Conservation (phyloP, 176 grass and related monocot species). For the Carex cristatella region DNA sequence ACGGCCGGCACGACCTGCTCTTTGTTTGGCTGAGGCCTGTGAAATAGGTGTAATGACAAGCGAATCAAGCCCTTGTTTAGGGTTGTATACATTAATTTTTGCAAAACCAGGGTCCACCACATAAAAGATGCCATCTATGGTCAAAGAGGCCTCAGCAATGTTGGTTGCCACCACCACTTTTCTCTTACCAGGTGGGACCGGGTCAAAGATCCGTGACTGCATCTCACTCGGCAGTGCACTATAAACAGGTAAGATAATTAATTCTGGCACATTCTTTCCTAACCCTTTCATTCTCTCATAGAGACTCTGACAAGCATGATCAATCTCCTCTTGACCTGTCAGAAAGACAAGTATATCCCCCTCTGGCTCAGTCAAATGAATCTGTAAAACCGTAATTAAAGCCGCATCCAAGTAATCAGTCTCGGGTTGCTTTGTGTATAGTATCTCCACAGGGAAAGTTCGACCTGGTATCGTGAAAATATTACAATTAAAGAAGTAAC, state of each 20-base stretch:
- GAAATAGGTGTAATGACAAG: conserved; percentile 93
- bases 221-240: conserved; percentile 96
- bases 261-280: conserved; percentile 81
- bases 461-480: conserved; percentile 97
- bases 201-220: conserved; percentile 93
- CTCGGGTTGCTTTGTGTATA: conserved; percentile 87
- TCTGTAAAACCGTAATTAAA: conserved; percentile 82
- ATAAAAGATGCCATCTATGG: conserved; percentile 95
- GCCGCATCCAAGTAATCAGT: conserved; percentile 90
- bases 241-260: conserved; percentile 92
- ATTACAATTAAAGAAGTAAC: conserved; percentile 94
- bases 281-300: conserved; percentile 94
- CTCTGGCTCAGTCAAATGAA: conserved; percentile 90
- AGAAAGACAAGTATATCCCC: conserved; percentile 89
- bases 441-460: conserved; percentile 93
- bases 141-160: conserved; percentile 96
- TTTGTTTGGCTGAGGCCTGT: conserved; percentile 92
- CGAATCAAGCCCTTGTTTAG: conserved; percentile 86
- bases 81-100: conserved; percentile 90
- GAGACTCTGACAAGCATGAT: conserved; percentile 82
- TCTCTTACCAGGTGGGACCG: conserved; percentile 87
- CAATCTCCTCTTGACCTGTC: conserved; percentile 95
- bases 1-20: conserved; percentile 91
- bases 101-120: conserved; percentile 94
- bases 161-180: conserved; percentile 94